Evolutionary conservation across 495 filamentous ascomycete genomes (phyloP).

Genomic region (Entonaema liquescens): DNA sequence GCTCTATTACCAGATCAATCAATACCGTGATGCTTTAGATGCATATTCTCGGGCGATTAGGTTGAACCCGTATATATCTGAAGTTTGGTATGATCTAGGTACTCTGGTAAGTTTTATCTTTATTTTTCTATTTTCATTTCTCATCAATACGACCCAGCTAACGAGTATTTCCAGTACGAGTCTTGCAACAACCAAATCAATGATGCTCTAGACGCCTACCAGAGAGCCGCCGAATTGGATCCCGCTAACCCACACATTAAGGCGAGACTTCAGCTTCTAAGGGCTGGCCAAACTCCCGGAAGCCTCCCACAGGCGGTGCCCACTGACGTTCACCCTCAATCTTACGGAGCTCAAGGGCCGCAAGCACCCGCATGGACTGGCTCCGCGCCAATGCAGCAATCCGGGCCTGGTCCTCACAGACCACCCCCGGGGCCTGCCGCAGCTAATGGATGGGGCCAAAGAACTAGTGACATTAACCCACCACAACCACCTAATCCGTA

Average conservation of each 20-base stretch:
- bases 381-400: constrained; percentile 69
- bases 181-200: constrained; percentile 99
- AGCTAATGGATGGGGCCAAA: constrained; percentile 75
- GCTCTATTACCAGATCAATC: constrained; percentile 99
- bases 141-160: constrained; percentile 21
- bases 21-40: constrained; percentile 98
- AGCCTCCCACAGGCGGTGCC: constrained; percentile 54
- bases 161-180: constrained; percentile 76
- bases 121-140: neutral
- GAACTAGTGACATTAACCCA: constrained; percentile 79
- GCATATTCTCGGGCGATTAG: constrained; percentile 98
- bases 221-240: constrained; percentile 92
- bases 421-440: constrained; percentile 70
- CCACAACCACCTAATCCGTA: constrained; percentile 79
- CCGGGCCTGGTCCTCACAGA: constrained; percentile 61
- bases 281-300: constrained; percentile 75
- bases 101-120: constrained; percentile 76
- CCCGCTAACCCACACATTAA: constrained; percentile 96
- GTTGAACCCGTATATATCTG: constrained; percentile 97
- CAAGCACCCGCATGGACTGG: constrained; percentile 89
- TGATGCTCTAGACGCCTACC: constrained; percentile 95
- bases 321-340: constrained; percentile 72
- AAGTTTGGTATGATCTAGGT: constrained; percentile 99
- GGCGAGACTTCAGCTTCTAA: constrained; percentile 85
- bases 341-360: constrained; percentile 74